phyloP scores from a whole-genome alignment of 768 basidiomycete genomes.

The Lactarius trivialis region DNA sequence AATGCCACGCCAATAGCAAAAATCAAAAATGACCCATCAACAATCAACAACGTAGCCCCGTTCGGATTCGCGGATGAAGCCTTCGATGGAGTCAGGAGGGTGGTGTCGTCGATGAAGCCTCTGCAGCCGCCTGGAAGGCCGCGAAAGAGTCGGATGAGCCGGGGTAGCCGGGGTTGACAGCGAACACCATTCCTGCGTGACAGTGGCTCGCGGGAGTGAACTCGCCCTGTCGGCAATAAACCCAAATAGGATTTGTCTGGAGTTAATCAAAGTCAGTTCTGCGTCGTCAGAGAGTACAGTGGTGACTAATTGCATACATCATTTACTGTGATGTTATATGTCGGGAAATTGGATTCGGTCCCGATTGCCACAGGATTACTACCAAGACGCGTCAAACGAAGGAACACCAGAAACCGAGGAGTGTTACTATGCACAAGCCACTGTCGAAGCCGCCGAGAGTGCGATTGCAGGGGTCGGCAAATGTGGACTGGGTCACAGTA shows the following conservation, averaged over 20 bases:
- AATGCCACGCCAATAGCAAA: conserved; percentile 34
- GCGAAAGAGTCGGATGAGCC: conserved; percentile 6
- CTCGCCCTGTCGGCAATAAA: conserved; percentile 25
- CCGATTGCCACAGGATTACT: conserved; percentile 26
- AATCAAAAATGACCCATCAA: conserved; percentile 26
- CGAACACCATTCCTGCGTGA: conserved; percentile 29
- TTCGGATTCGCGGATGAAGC: no score
- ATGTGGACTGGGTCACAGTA: conserved; percentile 29
- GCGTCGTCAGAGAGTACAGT: not conserved
- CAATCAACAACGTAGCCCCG: not conserved
- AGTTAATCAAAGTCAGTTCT: not conserved
- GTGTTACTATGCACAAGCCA: conserved; percentile 26
- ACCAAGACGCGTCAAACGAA: not conserved
- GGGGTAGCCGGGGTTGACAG: conserved; percentile 25
- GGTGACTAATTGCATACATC: conserved; percentile 17
- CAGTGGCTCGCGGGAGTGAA: conserved; percentile 19
- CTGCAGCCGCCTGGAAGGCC: conserved; percentile 4
- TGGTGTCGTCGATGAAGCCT: conserved; percentile 20
- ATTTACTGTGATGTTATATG: conserved; percentile 26
- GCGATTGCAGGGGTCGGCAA: conserved; percentile 27
- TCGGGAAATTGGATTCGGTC: conserved; percentile 10
- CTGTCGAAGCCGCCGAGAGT: conserved; percentile 26
- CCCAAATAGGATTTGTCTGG: conserved; percentile 25
- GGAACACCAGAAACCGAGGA: not conserved
- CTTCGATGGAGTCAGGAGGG: conserved; percentile 25